Conservation (phyloP, 1,284 basidiomycete species). For the Meira nashicola region DNA sequence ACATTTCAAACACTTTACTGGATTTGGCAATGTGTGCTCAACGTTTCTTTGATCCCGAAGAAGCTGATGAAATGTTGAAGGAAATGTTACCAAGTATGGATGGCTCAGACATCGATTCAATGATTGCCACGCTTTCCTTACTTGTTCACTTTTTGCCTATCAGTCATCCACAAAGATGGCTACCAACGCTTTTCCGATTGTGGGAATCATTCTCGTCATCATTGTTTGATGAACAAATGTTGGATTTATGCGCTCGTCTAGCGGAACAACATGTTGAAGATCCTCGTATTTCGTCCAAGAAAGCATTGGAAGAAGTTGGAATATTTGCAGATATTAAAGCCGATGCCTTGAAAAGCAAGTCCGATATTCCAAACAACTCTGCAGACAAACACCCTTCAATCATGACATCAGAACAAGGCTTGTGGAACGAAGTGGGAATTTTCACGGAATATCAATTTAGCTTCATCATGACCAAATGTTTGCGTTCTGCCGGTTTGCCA, state of each 20-base stretch:
- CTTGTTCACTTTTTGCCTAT: conserved; percentile 51
- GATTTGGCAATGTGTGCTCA: conserved; percentile 76
- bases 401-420: conserved; percentile 32
- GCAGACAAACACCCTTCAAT: background rate
- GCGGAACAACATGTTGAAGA: conserved; percentile 69
- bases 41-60: conserved; percentile 83
- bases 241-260: conserved; percentile 73
- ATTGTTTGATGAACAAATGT: conserved; percentile 73
- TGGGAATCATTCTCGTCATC: conserved; percentile 82
- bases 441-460: conserved; percentile 83
- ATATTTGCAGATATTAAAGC: background rate
- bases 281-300: conserved; percentile 12
- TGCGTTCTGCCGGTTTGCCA: conserved; percentile 70
- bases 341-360: background rate
- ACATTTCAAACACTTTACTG: conserved; percentile 75
- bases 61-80: conserved; percentile 82
- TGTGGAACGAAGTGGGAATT: conserved; percentile 74
- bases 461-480: conserved; percentile 76
- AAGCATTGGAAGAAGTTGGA: background rate
- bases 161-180: conserved; percentile 43
- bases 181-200: conserved; percentile 62
- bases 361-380: background rate
- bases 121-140: conserved; percentile 46
- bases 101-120: conserved; percentile 64
- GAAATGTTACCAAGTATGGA: conserved; percentile 71